phyloP scores from a whole-genome alignment of 2,329 filamentous ascomycete species.

The Talaromyces verruculosus region DNA sequence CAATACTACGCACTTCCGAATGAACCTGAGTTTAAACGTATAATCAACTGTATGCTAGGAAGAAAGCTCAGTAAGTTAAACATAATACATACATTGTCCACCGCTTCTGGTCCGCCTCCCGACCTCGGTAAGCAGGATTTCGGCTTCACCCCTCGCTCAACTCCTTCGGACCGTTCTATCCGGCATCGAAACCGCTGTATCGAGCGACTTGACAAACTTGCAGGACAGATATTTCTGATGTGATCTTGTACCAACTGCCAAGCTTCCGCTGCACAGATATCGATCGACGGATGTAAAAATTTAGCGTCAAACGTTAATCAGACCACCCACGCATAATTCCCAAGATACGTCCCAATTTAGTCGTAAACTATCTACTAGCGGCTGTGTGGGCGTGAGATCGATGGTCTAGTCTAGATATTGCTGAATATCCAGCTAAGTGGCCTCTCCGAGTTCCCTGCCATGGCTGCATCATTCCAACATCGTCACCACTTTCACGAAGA shows the following conservation, averaged over 20 bases:
- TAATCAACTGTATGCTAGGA: too few relatives aligned
- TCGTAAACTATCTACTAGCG: neutral
- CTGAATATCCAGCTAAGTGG: neutral
- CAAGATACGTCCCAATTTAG: neutral
- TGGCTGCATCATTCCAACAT: neutral
- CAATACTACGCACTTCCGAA: too few relatives aligned
- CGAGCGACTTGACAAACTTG: neutral
- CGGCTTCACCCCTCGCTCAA: neutral
- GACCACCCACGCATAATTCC: neutral
- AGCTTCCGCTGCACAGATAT: neutral
- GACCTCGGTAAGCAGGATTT: neutral
- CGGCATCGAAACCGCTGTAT: neutral
- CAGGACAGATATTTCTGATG: neutral
- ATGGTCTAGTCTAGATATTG: neutral
- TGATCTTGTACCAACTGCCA: neutral
- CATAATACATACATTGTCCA: neutral
- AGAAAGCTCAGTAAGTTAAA: too few relatives aligned
- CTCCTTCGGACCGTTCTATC: neutral
- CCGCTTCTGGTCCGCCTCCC: neutral
- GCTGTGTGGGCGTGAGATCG: neutral
- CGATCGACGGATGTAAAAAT: neutral
- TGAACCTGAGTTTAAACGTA: too few relatives aligned
- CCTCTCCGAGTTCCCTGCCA: neutral
- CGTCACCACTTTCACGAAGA: neutral
- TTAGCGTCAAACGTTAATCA: conserved; percentile 9